Evolutionary conservation across 2,329 filamentous ascomycete genomes (phyloP), one percentile per base, ranked within the genome.

Genomic region (Botrytis sinoallii): DNA sequence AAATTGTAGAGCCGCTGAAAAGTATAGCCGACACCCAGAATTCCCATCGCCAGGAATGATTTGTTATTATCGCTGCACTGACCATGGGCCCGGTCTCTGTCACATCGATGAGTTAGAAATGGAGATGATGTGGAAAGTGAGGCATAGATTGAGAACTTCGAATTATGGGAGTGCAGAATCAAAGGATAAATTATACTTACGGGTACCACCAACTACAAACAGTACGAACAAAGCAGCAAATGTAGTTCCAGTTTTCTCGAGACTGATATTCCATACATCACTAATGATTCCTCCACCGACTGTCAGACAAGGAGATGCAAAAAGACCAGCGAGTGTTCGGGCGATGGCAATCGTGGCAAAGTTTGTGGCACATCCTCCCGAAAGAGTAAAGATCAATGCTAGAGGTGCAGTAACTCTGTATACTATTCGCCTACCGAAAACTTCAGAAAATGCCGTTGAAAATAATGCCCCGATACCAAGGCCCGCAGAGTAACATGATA

Each of bases 251-350:
- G 64, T 71, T 55, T 69, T 72, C 4, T 76, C 74, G 10, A 71
- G 63, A 44, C 68, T 73, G 14, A 74, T 59, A n/a, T 76, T 64
- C 73, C 73, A 76, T 9, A 76, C 7, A 69, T 76, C 75, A n/a
- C 72, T 75, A 32, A 76, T 68, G 4, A 72, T 57, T 32, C 73
- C 75, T 48, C 59, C 74, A 40, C 74, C 71, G 0, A 75, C 52
- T 12, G 71, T 66, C 16, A 74, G 42, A 18, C 48, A 67, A 52
- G 75, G 74, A 18, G 66, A 70, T 72, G 68, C 66, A 9, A 73
- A 69, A 6, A 69, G 44, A n/a, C 75, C 74, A 42, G 75, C 57
- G 9, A 76, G 44, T 40, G 46, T 61, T 67, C 75, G 42, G 8
- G 75, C 71, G 46, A 72, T 61, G 18, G 57, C 52, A 25, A 76